phyloP scores from a whole-genome alignment of 495 filamentous ascomycete genomes.

The Parathielavia hyrcaniae region DNA sequence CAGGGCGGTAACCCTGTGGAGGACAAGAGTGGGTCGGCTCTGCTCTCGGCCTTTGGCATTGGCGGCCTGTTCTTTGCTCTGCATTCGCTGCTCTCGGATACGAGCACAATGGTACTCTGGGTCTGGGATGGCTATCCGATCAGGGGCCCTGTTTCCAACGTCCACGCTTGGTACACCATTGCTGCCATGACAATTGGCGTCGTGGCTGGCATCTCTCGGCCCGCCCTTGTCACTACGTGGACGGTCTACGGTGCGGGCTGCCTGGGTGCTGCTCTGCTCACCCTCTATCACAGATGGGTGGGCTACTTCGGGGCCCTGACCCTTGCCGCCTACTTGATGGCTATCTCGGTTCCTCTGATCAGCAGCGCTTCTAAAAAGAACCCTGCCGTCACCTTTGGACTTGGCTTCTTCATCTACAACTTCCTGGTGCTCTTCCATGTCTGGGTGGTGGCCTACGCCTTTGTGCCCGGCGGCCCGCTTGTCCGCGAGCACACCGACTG shows the following conservation, averaged over 20 bases:
- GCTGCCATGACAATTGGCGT: constrained; percentile 80
- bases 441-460: constrained; percentile 98
- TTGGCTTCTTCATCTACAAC: constrained; percentile 86
- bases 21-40: constrained; percentile 56
- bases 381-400: constrained; percentile 72
- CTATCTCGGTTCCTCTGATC: constrained; percentile 71
- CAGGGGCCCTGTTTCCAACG: constrained; percentile 78
- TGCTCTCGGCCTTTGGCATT: constrained; percentile 69
- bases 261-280: constrained; percentile 73
- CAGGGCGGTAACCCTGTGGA: constrained; percentile 42
- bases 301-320: constrained; percentile 82
- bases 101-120: constrained; percentile 98
- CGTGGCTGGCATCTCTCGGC: constrained; percentile 66
- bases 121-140: constrained; percentile 98
- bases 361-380: constrained; percentile 64
- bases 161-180: constrained; percentile 80
- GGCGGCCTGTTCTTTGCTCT: constrained; percentile 84
- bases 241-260: constrained; percentile 71
- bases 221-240: constrained; percentile 68
- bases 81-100: constrained; percentile 90
- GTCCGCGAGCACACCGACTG: constrained; percentile 94
- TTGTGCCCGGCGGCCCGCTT: constrained; percentile 93
- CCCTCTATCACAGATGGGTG: constrained; percentile 72
- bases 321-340: constrained; percentile 73
- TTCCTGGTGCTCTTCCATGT: constrained; percentile 89